Percentiles rank a stretch among this genome's conserved stretches.
phyloP scores from a whole-genome alignment of 352 stramenopile species.

The Phytopythium litorale region DNA sequence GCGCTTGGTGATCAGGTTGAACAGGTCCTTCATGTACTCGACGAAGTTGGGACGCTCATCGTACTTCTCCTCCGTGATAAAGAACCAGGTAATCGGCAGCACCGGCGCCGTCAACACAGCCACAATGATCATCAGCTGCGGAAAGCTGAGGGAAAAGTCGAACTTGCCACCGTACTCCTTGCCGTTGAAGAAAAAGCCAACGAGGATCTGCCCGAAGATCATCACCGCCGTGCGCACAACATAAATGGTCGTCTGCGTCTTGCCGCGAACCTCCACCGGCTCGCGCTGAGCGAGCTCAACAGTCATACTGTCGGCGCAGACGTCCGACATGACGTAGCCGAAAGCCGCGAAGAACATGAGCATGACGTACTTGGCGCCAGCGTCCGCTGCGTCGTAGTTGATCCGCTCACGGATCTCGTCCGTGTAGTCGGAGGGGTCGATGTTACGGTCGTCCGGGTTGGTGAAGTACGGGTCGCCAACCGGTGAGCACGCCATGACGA shows the following conservation, averaged over 20 bases:
- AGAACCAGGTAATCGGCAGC: slow-evolving; percentile 34
- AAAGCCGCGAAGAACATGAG: slow-evolving; percentile 68
- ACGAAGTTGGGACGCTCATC: slow-evolving; percentile 25
- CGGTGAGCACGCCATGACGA: slow-evolving; percentile 38
- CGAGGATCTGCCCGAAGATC: slow-evolving; percentile 32
- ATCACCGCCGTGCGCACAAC: slow-evolving; percentile 26
- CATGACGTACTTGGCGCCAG: slow-evolving; percentile 57
- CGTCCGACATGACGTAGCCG: slow-evolving; percentile 76
- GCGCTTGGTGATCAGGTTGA: too few relatives aligned
- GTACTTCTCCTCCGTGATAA: slow-evolving; percentile 39
- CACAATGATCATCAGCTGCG: slow-evolving; percentile 27
- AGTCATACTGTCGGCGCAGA: slow-evolving; percentile 59
- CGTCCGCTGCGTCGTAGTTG: slow-evolving; percentile 34
- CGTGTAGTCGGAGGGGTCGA: slow-evolving; percentile 19
- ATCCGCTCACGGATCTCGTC: slow-evolving; percentile 23
- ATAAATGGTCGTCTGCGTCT: slow-evolving; percentile 44
- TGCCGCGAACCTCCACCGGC: slow-evolving; percentile 35
- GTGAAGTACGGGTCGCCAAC: slow-evolving; percentile 46
- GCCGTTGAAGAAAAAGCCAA: slow-evolving; percentile 22
- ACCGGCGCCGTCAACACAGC: slow-evolving; percentile 13
- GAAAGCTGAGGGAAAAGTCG: slow-evolving; percentile 24
- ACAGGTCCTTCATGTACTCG: too few relatives aligned
- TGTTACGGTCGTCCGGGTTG: slow-evolving; percentile 15
- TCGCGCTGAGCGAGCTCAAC: slow-evolving; percentile 45
- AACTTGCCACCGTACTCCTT: slow-evolving; percentile 21